phyloP scores from a whole-genome alignment of 2,329 filamentous ascomycete species.

The Monosporascus sp. region DNA sequence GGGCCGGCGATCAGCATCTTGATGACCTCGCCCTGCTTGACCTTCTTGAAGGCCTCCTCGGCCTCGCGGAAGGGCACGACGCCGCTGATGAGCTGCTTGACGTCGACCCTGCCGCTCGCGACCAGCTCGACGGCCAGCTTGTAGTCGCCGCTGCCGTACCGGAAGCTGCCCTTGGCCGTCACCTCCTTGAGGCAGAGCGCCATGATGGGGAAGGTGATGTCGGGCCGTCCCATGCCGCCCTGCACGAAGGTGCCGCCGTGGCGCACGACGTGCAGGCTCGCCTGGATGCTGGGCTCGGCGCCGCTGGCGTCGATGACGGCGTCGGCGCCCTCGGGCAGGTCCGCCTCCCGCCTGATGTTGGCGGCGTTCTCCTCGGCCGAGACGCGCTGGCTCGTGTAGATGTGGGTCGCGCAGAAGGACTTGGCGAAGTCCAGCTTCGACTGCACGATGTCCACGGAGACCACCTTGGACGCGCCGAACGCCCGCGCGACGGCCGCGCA shows the following conservation, averaged over 20 bases:
- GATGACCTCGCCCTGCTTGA: conserved; percentile 75
- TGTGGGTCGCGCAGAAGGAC: conserved; percentile 66
- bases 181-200: conserved; percentile 86
- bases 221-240: conserved; percentile 82
- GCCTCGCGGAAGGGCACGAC: conserved; percentile 76
- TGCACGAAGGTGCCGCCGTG: conserved; percentile 75
- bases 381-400: conserved; percentile 58
- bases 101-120: conserved; percentile 64
- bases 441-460: conserved; percentile 83
- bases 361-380: conserved; percentile 68
- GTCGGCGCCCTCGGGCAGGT: conserved; percentile 64
- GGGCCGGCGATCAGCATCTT: conserved; percentile 65
- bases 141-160: conserved; percentile 86
- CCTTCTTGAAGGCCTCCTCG: conserved; percentile 80
- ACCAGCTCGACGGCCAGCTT: conserved; percentile 76
- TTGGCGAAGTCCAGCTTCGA: conserved; percentile 74
- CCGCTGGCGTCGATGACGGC: conserved; percentile 76
- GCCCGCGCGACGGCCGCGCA: conserved; percentile 81
- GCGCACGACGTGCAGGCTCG: conserved; percentile 64
- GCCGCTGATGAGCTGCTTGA: conserved; percentile 75
- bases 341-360: conserved; percentile 58
- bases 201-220: conserved; percentile 90
- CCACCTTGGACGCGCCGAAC: conserved; percentile 78
- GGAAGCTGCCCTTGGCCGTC: conserved; percentile 80
- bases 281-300: conserved; percentile 73